These are phyloP conservation scores for Hysterangium stoloniferum DNA, from an alignment of 768 basidiomycete genomes.

Conservation along the genomic window DNA sequence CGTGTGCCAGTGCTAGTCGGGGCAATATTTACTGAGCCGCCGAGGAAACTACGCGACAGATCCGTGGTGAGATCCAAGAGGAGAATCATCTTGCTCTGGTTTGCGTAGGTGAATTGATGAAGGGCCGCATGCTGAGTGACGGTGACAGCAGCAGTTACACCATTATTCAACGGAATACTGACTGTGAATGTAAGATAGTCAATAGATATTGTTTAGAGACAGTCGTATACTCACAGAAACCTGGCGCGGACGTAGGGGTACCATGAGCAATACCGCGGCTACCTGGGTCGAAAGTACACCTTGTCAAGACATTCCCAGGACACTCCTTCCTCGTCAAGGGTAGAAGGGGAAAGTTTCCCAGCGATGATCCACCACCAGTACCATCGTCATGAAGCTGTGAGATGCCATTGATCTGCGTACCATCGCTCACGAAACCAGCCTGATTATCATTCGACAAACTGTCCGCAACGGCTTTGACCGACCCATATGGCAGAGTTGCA, in stretches of 20 bases:
- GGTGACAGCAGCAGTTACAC: constrained; percentile 13
- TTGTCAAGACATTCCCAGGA: constrained; percentile 3
- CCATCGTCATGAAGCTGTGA: constrained; percentile 16
- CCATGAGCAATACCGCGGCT: constrained; percentile 1
- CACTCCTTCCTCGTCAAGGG: constrained; percentile 4
- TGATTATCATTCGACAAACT: constrained; percentile 13
- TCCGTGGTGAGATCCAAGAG: constrained; percentile 14
- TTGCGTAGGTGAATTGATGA: constrained; percentile 12
- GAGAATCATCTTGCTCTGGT: constrained; percentile 5
- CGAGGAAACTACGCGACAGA: constrained; percentile 14
- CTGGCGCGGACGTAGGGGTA: constrained; percentile 37
- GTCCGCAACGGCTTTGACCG: constrained; percentile 13
- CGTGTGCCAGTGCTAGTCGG: constrained; percentile 5
- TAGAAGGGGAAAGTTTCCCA: constrained; percentile 12
- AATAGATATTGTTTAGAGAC: background rate
- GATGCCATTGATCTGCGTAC: constrained; percentile 11
- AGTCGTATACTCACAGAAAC: constrained; percentile 33
- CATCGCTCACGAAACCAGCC: constrained; percentile 15
- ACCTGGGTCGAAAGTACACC: constrained; percentile 4
- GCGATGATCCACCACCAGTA: constrained; percentile 14
- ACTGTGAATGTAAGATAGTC: background rate
- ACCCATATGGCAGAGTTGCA: constrained; percentile 12
- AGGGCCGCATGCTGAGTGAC: constrained; percentile 14
- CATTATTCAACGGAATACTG: constrained; percentile 12
- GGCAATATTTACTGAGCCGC: background rate